Conservation (phyloP, 2,329 filamentous ascomycete genomes). For the Pseudogymnoascus sp. region DNA sequence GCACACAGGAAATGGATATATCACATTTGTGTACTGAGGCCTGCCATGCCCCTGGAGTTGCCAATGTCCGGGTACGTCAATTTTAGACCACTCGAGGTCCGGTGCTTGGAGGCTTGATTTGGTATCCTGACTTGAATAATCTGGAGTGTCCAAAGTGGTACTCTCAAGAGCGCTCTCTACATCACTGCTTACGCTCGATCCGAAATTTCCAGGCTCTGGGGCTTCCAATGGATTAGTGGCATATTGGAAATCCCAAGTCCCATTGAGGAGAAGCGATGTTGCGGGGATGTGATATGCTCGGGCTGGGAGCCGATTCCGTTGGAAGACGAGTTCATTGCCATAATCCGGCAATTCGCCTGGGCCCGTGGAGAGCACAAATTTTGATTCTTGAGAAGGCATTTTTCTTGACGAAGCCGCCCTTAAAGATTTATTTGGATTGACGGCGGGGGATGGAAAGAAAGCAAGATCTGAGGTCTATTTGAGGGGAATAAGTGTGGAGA, state of each 20-base stretch:
- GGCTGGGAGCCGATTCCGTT: conserved; percentile 44
- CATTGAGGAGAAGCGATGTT: conserved; percentile 43
- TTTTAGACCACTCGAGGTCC: conserved; percentile 6
- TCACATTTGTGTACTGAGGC: conserved; percentile 62
- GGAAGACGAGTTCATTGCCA: conserved; percentile 41
- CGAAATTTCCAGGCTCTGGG: conserved; percentile 29
- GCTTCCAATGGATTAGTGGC: conserved; percentile 38
- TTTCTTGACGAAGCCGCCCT: not conserved
- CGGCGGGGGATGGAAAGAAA: too few species aligned
- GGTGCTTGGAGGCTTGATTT: not conserved
- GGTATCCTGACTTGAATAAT: not conserved
- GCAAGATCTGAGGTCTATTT: not conserved
- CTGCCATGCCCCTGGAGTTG: conserved; percentile 58
- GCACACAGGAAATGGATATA: conserved; percentile 56
- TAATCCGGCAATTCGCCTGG: conserved; percentile 35
- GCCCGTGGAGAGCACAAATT: conserved; percentile 13
- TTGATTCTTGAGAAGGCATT: not conserved
- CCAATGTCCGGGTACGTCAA: conserved; percentile 57
- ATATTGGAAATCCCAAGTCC: conserved; percentile 48
- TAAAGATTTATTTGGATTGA: not conserved
- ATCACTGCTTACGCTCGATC: conserved; percentile 18
- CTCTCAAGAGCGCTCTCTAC: conserved; percentile 9
- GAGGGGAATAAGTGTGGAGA: not conserved
- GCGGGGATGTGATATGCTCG: conserved; percentile 46
- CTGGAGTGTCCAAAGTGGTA: not conserved